Conservation (phyloP, 208 protist species). For the Trypanosoma congolense region DNA sequence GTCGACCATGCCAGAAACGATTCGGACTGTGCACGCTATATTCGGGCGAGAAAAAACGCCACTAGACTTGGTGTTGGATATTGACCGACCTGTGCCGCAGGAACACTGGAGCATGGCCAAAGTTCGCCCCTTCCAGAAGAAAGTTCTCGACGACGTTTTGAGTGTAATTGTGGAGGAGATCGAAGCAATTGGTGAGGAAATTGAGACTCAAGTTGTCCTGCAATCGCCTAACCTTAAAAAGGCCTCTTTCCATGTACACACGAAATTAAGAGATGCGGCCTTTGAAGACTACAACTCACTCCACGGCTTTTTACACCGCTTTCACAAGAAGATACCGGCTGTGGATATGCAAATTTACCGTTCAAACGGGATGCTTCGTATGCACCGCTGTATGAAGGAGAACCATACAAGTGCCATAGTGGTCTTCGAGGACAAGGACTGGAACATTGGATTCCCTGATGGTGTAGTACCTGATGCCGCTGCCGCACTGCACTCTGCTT, state of each 20-base stretch:
- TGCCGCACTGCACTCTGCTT: conserved; percentile 74
- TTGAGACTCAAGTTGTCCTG: conserved; percentile 77
- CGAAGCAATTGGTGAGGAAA: conserved; percentile 64
- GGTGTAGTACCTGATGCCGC: conserved; percentile 58
- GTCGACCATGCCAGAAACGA: conserved; percentile 78
- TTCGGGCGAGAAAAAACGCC: conserved; percentile 69
- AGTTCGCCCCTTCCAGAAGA: conserved; percentile 66
- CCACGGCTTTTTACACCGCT: conserved; percentile 64
- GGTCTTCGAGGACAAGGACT: conserved; percentile 65
- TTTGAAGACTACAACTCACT: conserved; percentile 83
- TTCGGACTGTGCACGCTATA: conserved; percentile 82
- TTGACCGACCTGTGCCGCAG: conserved; percentile 82
- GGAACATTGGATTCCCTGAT: conserved; percentile 71
- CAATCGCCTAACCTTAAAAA: conserved; percentile 89
- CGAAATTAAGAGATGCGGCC: conserved; percentile 75
- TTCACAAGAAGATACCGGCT: conserved; percentile 62
- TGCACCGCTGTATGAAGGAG: conserved; percentile 87
- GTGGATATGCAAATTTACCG: conserved; percentile 86
- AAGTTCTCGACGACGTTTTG: conserved; percentile 63
- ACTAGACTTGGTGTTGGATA: conserved; percentile 80
- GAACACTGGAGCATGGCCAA: conserved; percentile 80
- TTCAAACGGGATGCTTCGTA: conserved; percentile 80
- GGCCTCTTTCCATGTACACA: conserved; percentile 86
- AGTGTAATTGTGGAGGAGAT: conserved; percentile 57
- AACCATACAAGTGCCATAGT: conserved; percentile 83